Conservation (phyloP, 2,329 filamentous ascomycete species). For the Sporothrix euskadiensis region DNA sequence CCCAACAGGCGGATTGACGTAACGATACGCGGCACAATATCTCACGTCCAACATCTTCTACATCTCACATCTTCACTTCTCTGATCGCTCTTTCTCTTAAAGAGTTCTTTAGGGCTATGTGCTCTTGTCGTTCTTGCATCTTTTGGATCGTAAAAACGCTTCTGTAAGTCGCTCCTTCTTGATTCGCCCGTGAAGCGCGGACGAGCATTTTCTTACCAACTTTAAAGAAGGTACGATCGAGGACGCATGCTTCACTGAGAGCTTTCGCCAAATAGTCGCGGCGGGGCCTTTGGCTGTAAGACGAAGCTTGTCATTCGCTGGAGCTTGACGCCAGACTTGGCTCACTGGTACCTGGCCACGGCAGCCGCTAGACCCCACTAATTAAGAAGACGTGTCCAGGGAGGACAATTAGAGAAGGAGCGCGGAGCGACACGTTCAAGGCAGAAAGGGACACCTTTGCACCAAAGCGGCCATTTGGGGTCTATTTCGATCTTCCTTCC, state of each 20-base stretch:
- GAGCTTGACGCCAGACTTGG: not conserved
- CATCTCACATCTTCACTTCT: not conserved
- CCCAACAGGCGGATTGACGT: not conserved
- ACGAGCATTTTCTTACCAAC: not conserved
- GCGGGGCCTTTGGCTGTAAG: conserved; percentile 11
- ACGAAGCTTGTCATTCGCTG: not conserved
- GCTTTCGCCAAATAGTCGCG: not conserved
- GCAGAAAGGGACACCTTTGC: conserved; percentile 19
- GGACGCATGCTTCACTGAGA: no score
- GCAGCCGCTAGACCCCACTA: conserved; percentile 3
- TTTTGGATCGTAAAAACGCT: not conserved
- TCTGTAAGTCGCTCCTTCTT: not conserved
- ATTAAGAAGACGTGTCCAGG: conserved; percentile 1
- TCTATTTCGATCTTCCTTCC: not conserved
- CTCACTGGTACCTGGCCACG: not conserved
- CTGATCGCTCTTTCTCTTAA: not conserved
- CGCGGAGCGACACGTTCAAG: not conserved
- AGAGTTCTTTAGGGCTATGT: not conserved
- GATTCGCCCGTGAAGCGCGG: not conserved
- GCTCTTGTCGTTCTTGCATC: not conserved
- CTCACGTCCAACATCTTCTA: not conserved
- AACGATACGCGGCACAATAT: conserved; percentile 9
- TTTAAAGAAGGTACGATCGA: not conserved
- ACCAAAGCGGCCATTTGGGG: not conserved
- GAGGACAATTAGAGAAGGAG: not conserved